phyloP scores from a whole-genome alignment of 805 yeast genomes.

The Lachancea meyersii region DNA sequence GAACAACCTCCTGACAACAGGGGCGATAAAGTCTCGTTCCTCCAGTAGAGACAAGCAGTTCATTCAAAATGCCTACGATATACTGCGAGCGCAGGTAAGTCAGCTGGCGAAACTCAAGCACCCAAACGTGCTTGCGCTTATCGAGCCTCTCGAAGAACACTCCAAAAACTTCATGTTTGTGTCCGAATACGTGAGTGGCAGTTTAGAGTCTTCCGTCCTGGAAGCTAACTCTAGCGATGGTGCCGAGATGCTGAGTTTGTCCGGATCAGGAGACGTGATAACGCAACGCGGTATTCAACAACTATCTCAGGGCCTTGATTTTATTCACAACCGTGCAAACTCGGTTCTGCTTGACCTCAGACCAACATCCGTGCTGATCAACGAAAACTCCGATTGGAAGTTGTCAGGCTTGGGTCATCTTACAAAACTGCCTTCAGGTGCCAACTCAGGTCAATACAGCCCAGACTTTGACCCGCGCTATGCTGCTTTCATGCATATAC shows the following conservation, averaged over 20 bases:
- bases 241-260: slow-evolving; percentile 22
- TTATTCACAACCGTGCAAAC: slow-evolving; percentile 71
- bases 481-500: slow-evolving; percentile 64
- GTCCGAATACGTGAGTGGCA: slow-evolving; percentile 66
- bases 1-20: slow-evolving; percentile 43
- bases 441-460: slow-evolving; percentile 50
- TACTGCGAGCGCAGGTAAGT: slow-evolving; percentile 60
- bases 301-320: slow-evolving; percentile 68
- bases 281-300: slow-evolving; percentile 81
- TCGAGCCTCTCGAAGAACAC: slow-evolving; percentile 88
- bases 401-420: slow-evolving; percentile 64
- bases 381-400: slow-evolving; percentile 91
- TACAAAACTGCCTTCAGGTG: slow-evolving; percentile 42
- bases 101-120: slow-evolving; percentile 79
- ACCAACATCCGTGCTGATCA: slow-evolving; percentile 72
- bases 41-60: slow-evolving; percentile 38
- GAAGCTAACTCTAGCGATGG: slow-evolving; percentile 26
- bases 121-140: slow-evolving; percentile 75
- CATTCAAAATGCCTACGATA: slow-evolving; percentile 56
- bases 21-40: slow-evolving; percentile 40
- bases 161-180: slow-evolving; percentile 73
- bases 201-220: slow-evolving; percentile 40
- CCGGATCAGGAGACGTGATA: slow-evolving; percentile 49
- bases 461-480: slow-evolving; percentile 71
- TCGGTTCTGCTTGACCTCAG: slow-evolving; percentile 71